Evolutionary conservation across 1,139 yeast genomes (phyloP), one percentile per base, ranked within the genome.

Genomic region (Groenewaldozyma sp.): DNA sequence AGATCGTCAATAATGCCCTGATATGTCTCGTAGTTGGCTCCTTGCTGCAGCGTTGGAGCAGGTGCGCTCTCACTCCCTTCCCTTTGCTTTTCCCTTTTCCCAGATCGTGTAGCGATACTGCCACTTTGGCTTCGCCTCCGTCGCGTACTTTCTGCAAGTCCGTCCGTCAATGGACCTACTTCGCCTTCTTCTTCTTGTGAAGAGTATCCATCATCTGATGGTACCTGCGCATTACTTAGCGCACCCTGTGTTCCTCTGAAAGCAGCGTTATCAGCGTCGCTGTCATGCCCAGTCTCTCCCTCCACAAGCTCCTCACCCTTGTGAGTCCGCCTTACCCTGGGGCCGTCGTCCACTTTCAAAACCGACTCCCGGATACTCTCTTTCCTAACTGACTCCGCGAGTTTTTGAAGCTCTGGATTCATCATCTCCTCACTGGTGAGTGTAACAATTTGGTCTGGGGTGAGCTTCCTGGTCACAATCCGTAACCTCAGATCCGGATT

Each of bases 251-350:
- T 5, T 27, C 7, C 11, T 13, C 31, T 6, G n/a, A n/a, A n/a
- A 7, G 26, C 26, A 22, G 10, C 26, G 11, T 22, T 22, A 7
- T 11, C 10, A 22, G 26, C 7, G 26, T 22, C 26, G 11, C 11
- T 11, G 7, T 22, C 26, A 13, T 26, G 24, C 31, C 37, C 41
- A 17, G 38, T 34, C 9, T 41, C 46, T 14, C 40, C 46, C 11
- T 65, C 67, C 39, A 81, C 91, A n/a, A 82, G 68, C 31, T 83
- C 91, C 46, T 86, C 95, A 24, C 95, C 95, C 56, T 82, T 83
- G 55, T 83, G 94, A 2, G 94, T 83, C 52, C 84, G 67, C 49
- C 87, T 70, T 41, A 83, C 76, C 38, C 79, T 67, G 21, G 83
- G 83, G 34, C 66, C 73, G 26, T 72, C 74, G 17, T 53, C 59